Conservation (phyloP, 345 rosid species). For the Eucalyptus regnans region DNA sequence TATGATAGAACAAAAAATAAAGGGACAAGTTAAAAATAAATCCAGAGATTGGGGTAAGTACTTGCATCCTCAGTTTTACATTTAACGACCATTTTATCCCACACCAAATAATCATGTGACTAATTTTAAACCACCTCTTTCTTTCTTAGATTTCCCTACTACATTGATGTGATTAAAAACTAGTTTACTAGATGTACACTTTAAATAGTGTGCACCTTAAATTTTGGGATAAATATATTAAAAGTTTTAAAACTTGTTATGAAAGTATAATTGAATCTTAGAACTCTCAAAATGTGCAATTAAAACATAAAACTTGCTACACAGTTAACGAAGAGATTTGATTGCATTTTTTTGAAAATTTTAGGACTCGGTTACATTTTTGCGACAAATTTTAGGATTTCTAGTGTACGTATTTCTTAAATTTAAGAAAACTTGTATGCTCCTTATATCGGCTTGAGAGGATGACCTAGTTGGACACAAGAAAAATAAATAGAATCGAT, state of each 20-base stretch:
- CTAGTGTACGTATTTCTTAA: neutral
- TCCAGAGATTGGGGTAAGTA: neutral
- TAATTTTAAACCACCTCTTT: neutral
- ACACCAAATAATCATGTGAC: neutral
- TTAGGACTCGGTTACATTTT: accelerated
- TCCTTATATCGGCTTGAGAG: neutral
- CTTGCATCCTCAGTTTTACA: neutral
- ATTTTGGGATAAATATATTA: neutral
- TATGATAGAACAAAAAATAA: neutral
- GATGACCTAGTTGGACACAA: neutral
- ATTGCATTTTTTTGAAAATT: too few species aligned
- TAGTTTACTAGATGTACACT: neutral
- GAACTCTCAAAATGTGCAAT: too few species aligned
- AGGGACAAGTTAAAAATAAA: neutral
- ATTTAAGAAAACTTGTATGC: neutral
- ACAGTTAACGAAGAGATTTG: too few species aligned
- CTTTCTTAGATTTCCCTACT: neutral
- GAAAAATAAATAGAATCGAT: neutral
- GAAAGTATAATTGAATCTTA: too few species aligned
- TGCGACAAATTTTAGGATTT: accelerated
- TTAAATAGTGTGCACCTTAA: neutral
- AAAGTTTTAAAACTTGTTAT: too few species aligned
- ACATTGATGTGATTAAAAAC: neutral
- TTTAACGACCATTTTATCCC: neutral
- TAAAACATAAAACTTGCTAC: too few species aligned